Percentiles rank a stretch among this genome's conserved stretches.
phyloP scores from a whole-genome alignment of 495 filamentous ascomycete species.

The Penicillium herquei region DNA sequence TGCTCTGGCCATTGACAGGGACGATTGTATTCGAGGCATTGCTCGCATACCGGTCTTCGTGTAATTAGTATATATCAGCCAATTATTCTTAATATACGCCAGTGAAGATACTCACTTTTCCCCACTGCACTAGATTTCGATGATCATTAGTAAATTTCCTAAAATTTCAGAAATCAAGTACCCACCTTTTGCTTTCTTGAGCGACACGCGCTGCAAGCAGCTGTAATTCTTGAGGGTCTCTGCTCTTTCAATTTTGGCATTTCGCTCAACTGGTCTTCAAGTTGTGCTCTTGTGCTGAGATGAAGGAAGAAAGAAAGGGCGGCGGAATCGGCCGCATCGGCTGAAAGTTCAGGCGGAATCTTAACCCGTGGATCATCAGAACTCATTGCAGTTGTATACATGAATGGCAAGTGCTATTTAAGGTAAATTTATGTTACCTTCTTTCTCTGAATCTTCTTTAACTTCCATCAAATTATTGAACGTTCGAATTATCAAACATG shows the following conservation, averaged over 20 bases:
- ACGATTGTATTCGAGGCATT: conserved; percentile 36
- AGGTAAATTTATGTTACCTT: neutral
- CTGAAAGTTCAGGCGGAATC: conserved; percentile 30
- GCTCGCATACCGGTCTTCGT: conserved; percentile 34
- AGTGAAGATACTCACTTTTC: conserved; percentile 25
- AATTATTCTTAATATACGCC: neutral
- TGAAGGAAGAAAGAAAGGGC: neutral
- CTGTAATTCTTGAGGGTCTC: conserved; percentile 32
- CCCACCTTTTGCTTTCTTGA: conserved; percentile 41
- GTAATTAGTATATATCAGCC: neutral
- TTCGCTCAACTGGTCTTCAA: conserved; percentile 8
- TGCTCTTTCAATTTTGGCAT: conserved; percentile 10
- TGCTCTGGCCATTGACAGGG: conserved; percentile 42
- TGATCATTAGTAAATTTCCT: neutral
- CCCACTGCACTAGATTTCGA: conserved; percentile 33
- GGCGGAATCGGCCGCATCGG: conserved; percentile 13
- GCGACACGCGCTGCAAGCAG: conserved; percentile 38
- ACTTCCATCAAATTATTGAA: neutral
- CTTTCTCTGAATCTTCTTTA: neutral
- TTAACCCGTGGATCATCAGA: neutral
- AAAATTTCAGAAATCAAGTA: neutral
- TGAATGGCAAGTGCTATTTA: conserved; percentile 3
- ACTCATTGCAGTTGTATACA: too few relatives aligned
- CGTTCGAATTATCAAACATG: neutral
- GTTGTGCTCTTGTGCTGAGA: neutral